Evolutionary conservation across 1,284 basidiomycete species (phyloP).

Genomic region (Boletellus sp.): DNA sequence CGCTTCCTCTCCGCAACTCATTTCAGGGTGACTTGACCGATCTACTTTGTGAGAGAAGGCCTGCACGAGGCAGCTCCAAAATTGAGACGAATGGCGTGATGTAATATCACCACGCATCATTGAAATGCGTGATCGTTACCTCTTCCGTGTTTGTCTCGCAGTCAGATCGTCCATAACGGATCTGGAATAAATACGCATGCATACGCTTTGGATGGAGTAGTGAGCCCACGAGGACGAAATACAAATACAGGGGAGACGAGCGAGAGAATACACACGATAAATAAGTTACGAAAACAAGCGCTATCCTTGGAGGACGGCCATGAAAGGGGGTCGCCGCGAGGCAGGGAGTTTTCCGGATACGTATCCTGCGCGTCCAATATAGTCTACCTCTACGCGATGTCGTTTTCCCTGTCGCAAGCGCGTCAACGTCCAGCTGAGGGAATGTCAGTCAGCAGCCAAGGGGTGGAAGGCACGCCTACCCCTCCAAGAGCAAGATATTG

Average conservation of each 20-base stretch:
- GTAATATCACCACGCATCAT: conserved; percentile 33
- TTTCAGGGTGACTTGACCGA: conserved; percentile 17
- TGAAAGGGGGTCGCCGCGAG: conserved; percentile 58
- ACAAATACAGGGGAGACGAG: conserved; percentile 30
- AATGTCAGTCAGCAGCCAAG: conserved; percentile 8
- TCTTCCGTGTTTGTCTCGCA: conserved; percentile 22
- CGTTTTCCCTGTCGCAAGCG: conserved; percentile 57
- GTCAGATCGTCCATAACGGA: conserved; percentile 29
- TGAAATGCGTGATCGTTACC: conserved; percentile 35
- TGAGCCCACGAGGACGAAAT: conserved; percentile 29
- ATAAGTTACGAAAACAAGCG: conserved; percentile 31
- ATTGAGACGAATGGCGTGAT: conserved; percentile 27
- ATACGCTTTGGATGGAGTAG: conserved; percentile 17
- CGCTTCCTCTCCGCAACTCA: conserved; percentile 11
- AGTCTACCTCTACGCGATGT: conserved; percentile 64
- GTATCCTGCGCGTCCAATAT: conserved; percentile 63
- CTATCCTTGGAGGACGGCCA: conserved; percentile 50
- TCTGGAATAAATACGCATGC: conserved; percentile 18
- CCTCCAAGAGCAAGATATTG: conserved; percentile 64
- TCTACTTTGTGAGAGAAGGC: conserved; percentile 16
- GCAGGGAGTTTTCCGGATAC: conserved; percentile 44
- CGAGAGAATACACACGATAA: conserved; percentile 26
- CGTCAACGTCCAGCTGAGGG: conserved; percentile 62
- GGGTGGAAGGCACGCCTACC: conserved; percentile 40
- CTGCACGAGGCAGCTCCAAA: conserved; percentile 27